A percentile compares a stretch with the other conserved stretches of the same genome.
Conservation (phyloP, 371 early-diverging fungal genomes). For the Rhizomucor pusillus region DNA sequence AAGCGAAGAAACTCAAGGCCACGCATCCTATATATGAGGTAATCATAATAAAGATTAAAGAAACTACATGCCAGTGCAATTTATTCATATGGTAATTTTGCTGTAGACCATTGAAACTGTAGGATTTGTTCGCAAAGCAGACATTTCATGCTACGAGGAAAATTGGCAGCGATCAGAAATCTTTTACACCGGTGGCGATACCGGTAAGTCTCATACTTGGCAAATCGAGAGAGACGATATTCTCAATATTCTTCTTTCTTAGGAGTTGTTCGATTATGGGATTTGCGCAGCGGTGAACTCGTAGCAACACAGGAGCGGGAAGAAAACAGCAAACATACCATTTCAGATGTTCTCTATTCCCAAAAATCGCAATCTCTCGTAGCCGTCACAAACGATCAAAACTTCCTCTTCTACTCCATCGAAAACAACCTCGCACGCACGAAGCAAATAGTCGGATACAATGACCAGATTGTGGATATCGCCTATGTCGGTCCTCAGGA, state of each 20-base stretch:
- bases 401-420: slow-evolving; percentile 76
- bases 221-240: too few species aligned
- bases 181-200: slow-evolving; percentile 87
- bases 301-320: slow-evolving; percentile 60
- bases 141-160: slow-evolving; percentile 29
- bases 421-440: slow-evolving; percentile 50
- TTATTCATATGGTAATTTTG: not conserved
- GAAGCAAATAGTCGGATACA: slow-evolving; percentile 91
- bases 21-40: slow-evolving; percentile 85
- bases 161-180: slow-evolving; percentile 48
- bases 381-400: slow-evolving; percentile 87
- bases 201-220: slow-evolving; percentile 44
- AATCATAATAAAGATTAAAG: slow-evolving; percentile 5
- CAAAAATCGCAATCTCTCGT: slow-evolving; percentile 57
- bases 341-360: slow-evolving; percentile 67
- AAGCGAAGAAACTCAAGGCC: slow-evolving; percentile 61
- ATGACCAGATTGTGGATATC: slow-evolving; percentile 92
- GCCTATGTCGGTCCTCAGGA: slow-evolving; percentile 73
- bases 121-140: slow-evolving; percentile 56
- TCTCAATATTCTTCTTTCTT: too few species aligned
- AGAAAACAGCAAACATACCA: slow-evolving; percentile 62
- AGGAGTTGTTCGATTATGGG: slow-evolving; percentile 74
- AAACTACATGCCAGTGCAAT: not conserved
- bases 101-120: slow-evolving; percentile 64
- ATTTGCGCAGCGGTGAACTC: slow-evolving; percentile 59